Percentiles rank a stretch among this genome's conserved stretches.
phyloP scores from a whole-genome alignment of 2,329 filamentous ascomycete genomes.

The Pseudocercospora musae region DNA sequence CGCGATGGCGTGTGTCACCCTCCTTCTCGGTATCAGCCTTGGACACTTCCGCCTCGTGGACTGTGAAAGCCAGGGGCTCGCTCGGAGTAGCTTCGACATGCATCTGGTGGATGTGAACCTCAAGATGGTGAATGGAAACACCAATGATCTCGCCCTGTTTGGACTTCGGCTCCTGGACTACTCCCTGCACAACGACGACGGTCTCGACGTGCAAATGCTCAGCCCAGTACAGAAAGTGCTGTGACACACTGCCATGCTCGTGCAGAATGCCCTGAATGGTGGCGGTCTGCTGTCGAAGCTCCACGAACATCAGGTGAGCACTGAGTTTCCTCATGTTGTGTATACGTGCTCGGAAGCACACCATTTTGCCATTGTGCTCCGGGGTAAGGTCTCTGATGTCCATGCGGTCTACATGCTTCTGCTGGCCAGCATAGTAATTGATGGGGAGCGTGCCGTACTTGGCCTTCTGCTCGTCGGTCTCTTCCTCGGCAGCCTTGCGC shows the following conservation, averaged over 20 bases:
- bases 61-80: conserved; percentile 64
- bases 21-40: conserved; percentile 56
- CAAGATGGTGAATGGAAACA: conserved; percentile 70
- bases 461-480: conserved; percentile 57
- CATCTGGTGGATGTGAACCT: conserved; percentile 66
- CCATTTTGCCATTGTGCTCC: conserved; percentile 55
- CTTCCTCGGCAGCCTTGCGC: conserved; percentile 48
- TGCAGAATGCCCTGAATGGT: conserved; percentile 82
- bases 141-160: conserved; percentile 67
- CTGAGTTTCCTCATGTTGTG: conserved; percentile 80
- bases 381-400: conserved; percentile 52
- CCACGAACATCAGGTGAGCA: conserved; percentile 76
- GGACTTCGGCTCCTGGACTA: conserved; percentile 66
- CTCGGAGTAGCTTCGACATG: conserved; percentile 61
- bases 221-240: conserved; percentile 81
- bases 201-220: conserved; percentile 77
- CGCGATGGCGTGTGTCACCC: conserved; percentile 56
- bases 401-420: conserved; percentile 47
- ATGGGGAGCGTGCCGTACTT: conserved; percentile 58
- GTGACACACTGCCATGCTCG: conserved; percentile 59
- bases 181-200: conserved; percentile 72
- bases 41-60: conserved; percentile 66
- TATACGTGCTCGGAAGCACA: conserved; percentile 68
- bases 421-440: conserved; percentile 56
- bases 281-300: conserved; percentile 78